A percentile compares a stretch with the other conserved stretches of the same genome.
These are phyloP conservation scores for Thyridium curvatum DNA, from an alignment of 2,329 filamentous ascomycete genomes.

Conservation along the genomic window DNA sequence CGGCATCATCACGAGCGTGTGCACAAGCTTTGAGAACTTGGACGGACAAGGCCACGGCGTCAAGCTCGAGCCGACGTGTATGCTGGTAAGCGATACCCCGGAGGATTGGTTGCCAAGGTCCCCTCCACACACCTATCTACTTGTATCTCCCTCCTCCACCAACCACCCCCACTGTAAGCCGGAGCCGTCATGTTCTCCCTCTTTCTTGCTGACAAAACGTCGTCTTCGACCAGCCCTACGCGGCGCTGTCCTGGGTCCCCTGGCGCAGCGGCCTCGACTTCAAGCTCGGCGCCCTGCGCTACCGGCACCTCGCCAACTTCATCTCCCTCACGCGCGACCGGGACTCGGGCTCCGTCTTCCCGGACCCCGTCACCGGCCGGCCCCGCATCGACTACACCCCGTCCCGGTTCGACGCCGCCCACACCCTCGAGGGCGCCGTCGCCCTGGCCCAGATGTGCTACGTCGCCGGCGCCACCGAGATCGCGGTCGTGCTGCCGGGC, in stretches of 20 bases:
- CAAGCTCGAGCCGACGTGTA: conserved; percentile 72
- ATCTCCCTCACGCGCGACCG: conserved; percentile 72
- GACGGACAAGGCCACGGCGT: conserved; percentile 75
- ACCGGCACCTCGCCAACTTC: conserved; percentile 63
- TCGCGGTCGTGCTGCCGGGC: conserved; percentile 58
- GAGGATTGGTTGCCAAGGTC: no score
- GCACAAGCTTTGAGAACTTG: conserved; percentile 72
- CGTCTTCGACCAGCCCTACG: conserved; percentile 56
- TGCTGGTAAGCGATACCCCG: conserved; percentile 43
- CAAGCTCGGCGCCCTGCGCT: conserved; percentile 64
- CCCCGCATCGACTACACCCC: conserved; percentile 64
- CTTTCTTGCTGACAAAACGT: neutral
- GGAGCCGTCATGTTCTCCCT: neutral
- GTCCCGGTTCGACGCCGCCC: conserved; percentile 64
- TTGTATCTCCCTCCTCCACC: conserved; percentile 2
- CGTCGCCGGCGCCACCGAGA: conserved; percentile 73
- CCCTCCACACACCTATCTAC: no score
- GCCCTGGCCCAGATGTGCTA: conserved; percentile 72
- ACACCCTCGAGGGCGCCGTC: conserved; percentile 66
- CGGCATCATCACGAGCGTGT: conserved; percentile 72
- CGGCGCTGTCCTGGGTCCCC: conserved; percentile 54
- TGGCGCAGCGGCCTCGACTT: conserved; percentile 65
- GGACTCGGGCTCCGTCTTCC: conserved; percentile 67
- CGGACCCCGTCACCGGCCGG: conserved; percentile 60
- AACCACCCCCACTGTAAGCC: no score